Percentiles rank a stretch among this genome's conserved stretches.
Evolutionary conservation across 164 flowering plant genomes (phyloP).

Genomic region (Annona squamosa): DNA sequence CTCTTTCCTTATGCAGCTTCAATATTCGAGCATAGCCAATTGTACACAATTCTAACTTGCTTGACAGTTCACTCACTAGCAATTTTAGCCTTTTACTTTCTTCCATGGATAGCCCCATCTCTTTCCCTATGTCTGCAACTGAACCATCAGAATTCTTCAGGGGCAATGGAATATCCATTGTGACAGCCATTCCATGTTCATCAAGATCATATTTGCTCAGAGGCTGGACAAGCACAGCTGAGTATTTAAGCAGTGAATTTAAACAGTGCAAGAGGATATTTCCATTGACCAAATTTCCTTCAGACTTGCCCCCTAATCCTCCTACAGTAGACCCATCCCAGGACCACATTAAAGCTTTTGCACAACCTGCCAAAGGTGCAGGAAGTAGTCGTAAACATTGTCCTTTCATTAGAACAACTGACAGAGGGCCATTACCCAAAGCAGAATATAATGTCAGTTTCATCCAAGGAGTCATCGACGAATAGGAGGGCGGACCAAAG

Average conservation of each 20-base stretch:
- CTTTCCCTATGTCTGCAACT: constrained; percentile 54
- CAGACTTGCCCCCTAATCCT: constrained; percentile 90
- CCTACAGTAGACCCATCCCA: constrained; percentile 95
- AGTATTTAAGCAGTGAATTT: constrained; percentile 81
- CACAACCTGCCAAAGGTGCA: constrained; percentile 91
- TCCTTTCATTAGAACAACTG: constrained; percentile 96
- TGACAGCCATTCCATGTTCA: constrained; percentile 51
- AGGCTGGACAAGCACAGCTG: constrained; percentile 93
- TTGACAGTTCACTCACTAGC: constrained; percentile 43
- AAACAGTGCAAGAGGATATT: constrained; percentile 79
- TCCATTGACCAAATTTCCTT: constrained; percentile 89
- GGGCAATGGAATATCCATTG: constrained; percentile 82
- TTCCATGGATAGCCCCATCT: constrained; percentile 49
- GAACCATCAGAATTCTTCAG: constrained; percentile 84
- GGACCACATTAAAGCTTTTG: constrained; percentile 92
- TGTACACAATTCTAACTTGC: constrained; percentile 62
- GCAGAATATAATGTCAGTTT: constrained; percentile 77
- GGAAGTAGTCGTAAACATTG: constrained; percentile 89
- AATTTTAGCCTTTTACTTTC: constrained; percentile 48
- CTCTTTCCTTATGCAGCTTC: constrained; percentile 66
- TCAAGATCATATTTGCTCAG: constrained; percentile 77
- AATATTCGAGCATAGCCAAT: constrained; percentile 86
- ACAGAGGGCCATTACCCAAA: constrained; percentile 70
- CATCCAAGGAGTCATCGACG: constrained; percentile 98
- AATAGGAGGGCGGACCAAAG: constrained; percentile 94